Conservation (phyloP, 306 rosid genomes). For the Castanea crenata region DNA sequence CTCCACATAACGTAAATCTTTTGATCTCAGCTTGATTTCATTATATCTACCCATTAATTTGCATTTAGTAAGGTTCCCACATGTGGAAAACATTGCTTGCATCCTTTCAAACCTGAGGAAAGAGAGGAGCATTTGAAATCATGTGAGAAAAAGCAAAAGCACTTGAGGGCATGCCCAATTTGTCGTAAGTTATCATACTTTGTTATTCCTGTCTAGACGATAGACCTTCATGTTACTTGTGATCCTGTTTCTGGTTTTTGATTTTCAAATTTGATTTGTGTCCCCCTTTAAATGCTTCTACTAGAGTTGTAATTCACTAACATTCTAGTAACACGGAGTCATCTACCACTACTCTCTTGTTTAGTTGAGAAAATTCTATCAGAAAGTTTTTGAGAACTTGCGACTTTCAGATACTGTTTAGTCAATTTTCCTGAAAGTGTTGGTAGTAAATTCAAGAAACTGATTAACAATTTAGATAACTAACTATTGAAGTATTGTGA, state of each 20-base stretch:
- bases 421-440: not conserved
- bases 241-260: not conserved
- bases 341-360: not conserved
- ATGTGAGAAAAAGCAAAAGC: too few species aligned
- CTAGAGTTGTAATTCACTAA: too few species aligned
- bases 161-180: conserved; percentile 77
- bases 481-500: not conserved
- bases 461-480: not conserved
- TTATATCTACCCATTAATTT: too few species aligned
- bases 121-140: too few species aligned
- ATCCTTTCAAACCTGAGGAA: too few species aligned
- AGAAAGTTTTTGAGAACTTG: not conserved
- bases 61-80: too few species aligned
- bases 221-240: not conserved
- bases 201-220: conserved; percentile 52
- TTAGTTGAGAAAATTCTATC: not conserved
- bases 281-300: too few species aligned
- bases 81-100: too few species aligned
- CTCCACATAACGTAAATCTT: too few species aligned
- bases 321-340: not conserved
- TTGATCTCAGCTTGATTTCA: too few species aligned
- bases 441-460: not conserved
- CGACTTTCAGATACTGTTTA: not conserved
- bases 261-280: not conserved
- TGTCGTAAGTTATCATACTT: conserved; percentile 91